These are phyloP conservation scores for Trichoderma asperelloides DNA, from an alignment of 495 filamentous ascomycete genomes.

Conservation along the genomic window DNA sequence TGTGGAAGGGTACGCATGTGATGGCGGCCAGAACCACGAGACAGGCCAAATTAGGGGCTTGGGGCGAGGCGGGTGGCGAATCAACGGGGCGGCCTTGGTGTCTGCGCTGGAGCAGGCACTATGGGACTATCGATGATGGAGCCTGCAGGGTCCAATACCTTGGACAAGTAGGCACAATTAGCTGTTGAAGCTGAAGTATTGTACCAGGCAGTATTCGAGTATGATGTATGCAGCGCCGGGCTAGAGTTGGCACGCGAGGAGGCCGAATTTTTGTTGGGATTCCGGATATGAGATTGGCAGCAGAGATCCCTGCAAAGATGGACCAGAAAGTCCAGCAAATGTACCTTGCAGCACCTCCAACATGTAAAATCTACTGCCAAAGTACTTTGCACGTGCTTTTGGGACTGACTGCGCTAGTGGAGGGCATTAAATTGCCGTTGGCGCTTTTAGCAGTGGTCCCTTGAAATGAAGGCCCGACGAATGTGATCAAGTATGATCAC, in stretches of 20 bases:
- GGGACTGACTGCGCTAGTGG: neutral
- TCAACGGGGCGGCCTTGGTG: neutral
- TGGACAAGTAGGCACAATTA: too few species aligned
- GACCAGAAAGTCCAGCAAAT: neutral
- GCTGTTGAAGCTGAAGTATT: neutral
- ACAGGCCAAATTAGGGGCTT: neutral
- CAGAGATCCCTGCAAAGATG: neutral
- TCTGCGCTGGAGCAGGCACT: neutral
- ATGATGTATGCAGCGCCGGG: neutral
- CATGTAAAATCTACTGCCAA: neutral
- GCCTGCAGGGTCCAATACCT: neutral
- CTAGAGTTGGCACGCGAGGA: neutral
- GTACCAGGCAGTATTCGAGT: neutral
- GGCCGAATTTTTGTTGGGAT: conserved; percentile 3
- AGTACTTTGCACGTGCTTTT: conserved; percentile 4
- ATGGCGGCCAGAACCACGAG: neutral
- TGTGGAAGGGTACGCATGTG: conserved; percentile 3
- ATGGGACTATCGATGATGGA: neutral
- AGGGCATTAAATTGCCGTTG: neutral
- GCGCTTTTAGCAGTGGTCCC: neutral
- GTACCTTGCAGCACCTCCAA: neutral
- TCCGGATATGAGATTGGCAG: neutral
- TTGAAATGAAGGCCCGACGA: neutral
- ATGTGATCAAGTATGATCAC: neutral
- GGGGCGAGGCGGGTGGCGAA: neutral